Evolutionary conservation across 176 grass and related monocot species (phyloP), one percentile per base, ranked within the genome.

Genomic region (Oryza nivara): DNA sequence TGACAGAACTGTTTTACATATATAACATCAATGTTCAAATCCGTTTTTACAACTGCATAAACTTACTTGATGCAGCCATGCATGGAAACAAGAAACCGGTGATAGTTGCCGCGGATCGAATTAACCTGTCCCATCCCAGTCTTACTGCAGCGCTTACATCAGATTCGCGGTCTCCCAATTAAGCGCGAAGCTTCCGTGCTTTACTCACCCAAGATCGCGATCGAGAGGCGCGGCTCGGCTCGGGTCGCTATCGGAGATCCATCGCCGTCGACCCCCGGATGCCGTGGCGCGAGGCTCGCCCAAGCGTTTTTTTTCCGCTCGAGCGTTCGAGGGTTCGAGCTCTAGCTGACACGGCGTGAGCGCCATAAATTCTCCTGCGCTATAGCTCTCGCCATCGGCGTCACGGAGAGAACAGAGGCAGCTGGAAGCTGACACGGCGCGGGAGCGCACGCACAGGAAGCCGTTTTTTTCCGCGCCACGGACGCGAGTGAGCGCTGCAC

Each of bases 131-230:
- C 51, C 65, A 65, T 71, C 73, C 19, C n/a, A 28, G 34, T 71
- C 72, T 82, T 70, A 82, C 79, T 38, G 20, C 19, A 82, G 38
- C 79, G 52, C 51, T 64, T 58, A 63, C 85, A 4, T 73, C 71
- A 79, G 58, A 23, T 63, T 23, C 20, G 9, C 15, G 10, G 26
- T 8, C 16, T 56, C 17, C 58, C 58, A 63, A 63, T 22, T 23
- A 19, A 56, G 3, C 47, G 20, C 51, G 72, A 75, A 76, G 20
- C 72, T 61, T 47, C 47, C 5, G 10, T 43, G 3, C 71, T 84
- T 32, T 28, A 49, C 68, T 9, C 51, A 32, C 26, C 67, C 14
- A 26, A 5, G 47, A 8, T 38, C 6, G 13, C 26, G 26, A 26
- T 26, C 14, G 68, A 49, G 20, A 81, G 32, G 35, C 34, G 28